Conservation (phyloP, 371 early-diverging fungal genomes). For the Lichtheimia hyalospora region DNA sequence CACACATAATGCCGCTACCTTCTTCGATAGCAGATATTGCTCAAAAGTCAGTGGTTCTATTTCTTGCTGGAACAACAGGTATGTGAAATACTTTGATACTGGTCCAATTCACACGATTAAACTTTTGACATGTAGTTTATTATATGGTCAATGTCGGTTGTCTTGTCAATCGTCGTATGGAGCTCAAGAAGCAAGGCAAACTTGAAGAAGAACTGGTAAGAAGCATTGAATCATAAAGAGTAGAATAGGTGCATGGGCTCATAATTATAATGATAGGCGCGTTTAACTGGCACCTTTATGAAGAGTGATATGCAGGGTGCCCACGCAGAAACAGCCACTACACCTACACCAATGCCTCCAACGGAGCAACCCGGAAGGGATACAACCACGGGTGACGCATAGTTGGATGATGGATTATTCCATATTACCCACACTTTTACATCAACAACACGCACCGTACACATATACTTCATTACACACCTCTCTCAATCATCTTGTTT, state of each 20-base stretch:
- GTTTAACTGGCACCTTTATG: slow-evolving; percentile 20
- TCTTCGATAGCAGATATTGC: slow-evolving; percentile 48
- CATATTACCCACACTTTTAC: background rate
- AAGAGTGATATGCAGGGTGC: slow-evolving; percentile 8
- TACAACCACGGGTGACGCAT: background rate
- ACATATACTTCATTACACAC: background rate
- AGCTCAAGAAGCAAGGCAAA: slow-evolving; percentile 47
- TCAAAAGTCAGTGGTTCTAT: slow-evolving; percentile 47
- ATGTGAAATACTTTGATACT: background rate
- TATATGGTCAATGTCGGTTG: slow-evolving; percentile 80
- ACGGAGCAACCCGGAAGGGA: slow-evolving; percentile 28
- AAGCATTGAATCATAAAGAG: background rate
- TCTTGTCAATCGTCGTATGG: slow-evolving; percentile 58
- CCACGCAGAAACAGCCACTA: slow-evolving; percentile 44
- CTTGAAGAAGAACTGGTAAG: slow-evolving; percentile 52
- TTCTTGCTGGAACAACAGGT: slow-evolving; percentile 51
- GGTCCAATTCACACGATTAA: background rate
- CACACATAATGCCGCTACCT: slow-evolving; percentile 32
- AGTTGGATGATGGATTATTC: background rate
- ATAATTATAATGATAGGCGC: slow-evolving; percentile 22
- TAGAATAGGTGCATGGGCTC: background rate
- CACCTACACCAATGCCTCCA: slow-evolving; percentile 42
- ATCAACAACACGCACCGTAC: background rate
- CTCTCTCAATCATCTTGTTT: background rate
- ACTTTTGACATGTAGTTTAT: slow-evolving; percentile 55